These are phyloP conservation scores for Chrysoporthe cubensis DNA, from an alignment of 2,329 filamentous ascomycete genomes.

Conservation along the genomic window DNA sequence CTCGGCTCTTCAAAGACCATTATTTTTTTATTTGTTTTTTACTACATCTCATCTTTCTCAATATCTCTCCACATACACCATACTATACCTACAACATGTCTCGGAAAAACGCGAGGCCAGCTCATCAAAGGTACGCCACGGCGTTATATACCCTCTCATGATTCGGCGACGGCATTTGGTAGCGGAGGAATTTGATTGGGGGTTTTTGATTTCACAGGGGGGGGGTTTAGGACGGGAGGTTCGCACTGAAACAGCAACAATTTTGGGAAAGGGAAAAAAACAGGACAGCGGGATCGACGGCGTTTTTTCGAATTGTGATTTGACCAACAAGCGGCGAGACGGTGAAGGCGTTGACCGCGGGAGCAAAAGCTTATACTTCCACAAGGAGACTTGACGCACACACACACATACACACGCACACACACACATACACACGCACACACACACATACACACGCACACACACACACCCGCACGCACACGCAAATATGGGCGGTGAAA, in stretches of 20 bases:
- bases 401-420: no score
- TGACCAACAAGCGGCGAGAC: background rate
- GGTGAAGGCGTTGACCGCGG: constrained; percentile 2
- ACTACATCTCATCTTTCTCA: background rate
- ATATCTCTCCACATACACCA: background rate
- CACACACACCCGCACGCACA: no score
- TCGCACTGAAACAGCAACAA: background rate
- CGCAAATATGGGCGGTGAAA: background rate
- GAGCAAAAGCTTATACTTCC: background rate
- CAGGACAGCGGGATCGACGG: background rate
- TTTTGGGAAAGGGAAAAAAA: no score
- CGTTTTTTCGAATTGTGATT: background rate
- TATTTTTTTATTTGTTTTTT: background rate
- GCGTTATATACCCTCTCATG: background rate
- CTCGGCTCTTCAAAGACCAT: no score
- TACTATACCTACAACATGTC: background rate
- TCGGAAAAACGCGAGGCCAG: background rate
- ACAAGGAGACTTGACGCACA: background rate
- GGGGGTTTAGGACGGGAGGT: background rate
- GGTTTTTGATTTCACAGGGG: background rate
- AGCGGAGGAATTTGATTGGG: background rate
- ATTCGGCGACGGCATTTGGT: background rate
- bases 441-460: no score
- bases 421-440: no score
- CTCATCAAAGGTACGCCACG: background rate